Evolutionary conservation across 495 filamentous ascomycete species (phyloP).

Genomic region (Penicillium parvum): DNA sequence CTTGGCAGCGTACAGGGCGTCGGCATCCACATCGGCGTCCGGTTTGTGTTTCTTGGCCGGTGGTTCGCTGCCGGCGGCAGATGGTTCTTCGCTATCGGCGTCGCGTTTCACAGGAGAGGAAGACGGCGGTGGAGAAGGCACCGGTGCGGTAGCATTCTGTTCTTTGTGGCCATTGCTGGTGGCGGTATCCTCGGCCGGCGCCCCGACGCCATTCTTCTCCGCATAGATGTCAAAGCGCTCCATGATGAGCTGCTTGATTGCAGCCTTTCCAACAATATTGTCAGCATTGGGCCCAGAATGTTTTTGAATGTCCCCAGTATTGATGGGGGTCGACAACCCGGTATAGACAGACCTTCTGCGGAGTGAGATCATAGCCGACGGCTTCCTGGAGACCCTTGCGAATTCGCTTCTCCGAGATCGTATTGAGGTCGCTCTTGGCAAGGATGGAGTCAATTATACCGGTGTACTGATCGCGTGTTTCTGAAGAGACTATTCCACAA

Average conservation of each 20-base stretch:
- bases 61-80: conserved; percentile 37
- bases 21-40: conserved; percentile 60
- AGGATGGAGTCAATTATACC: conserved; percentile 92
- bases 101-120: conserved; percentile 55
- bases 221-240: conserved; percentile 81
- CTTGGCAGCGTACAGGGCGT: conserved; percentile 78
- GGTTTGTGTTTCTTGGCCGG: conserved; percentile 55
- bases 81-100: conserved; percentile 45
- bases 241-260: conserved; percentile 79
- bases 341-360: conserved; percentile 66
- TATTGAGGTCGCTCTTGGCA: conserved; percentile 73
- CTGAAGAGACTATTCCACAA: conserved; percentile 55
- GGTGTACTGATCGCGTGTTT: conserved; percentile 64
- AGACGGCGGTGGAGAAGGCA: conserved; percentile 46
- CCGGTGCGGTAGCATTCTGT: conserved; percentile 30
- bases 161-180: conserved; percentile 43
- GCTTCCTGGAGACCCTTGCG: conserved; percentile 76
- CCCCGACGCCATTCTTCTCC: conserved; percentile 39
- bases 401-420: conserved; percentile 89
- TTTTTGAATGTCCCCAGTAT: neutral
- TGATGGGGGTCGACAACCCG: neutral
- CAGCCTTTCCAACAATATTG: conserved; percentile 48
- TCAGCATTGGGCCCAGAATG: neutral
- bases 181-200: conserved; percentile 29
- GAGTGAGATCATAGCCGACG: conserved; percentile 75